phyloP scores from a whole-genome alignment of 306 rosid genomes.

The Casuarina cunninghamiana region DNA sequence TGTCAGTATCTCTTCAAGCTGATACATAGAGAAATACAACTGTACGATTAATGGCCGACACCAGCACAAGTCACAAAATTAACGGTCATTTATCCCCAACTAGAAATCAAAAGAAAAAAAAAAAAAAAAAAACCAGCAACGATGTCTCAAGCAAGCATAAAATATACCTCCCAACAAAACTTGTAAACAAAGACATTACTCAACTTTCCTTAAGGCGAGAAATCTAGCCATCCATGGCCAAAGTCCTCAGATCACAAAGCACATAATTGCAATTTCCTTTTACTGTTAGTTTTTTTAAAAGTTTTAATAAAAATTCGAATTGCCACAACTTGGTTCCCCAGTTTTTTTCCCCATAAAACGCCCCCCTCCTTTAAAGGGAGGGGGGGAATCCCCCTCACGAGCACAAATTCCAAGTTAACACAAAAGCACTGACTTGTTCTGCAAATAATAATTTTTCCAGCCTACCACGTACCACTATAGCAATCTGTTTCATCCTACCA shows the following conservation, averaged over 20 bases:
- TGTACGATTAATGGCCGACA: background rate
- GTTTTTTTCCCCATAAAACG: background rate
- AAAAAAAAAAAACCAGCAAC: background rate
- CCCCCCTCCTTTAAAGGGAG: background rate
- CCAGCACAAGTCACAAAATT: background rate
- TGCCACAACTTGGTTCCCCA: background rate
- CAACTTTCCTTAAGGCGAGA: background rate
- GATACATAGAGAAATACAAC: background rate
- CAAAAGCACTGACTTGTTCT: background rate
- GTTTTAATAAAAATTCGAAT: background rate
- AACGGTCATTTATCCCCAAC: background rate
- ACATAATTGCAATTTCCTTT: background rate
- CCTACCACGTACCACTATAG: background rate
- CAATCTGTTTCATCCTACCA: background rate
- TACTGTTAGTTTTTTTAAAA: background rate
- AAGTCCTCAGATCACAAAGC: background rate
- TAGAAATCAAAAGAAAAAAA: background rate
- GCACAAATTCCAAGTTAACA: background rate
- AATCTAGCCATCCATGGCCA: background rate
- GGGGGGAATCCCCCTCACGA: background rate
- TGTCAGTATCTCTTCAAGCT: constrained; percentile 30
- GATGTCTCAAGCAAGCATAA: background rate
- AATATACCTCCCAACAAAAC: background rate
- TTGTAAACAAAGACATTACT: background rate
- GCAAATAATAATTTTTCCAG: background rate